These are phyloP conservation scores for Jacaranda mimosifolia DNA, from an alignment of 257 asterid species.

Conservation along the genomic window DNA sequence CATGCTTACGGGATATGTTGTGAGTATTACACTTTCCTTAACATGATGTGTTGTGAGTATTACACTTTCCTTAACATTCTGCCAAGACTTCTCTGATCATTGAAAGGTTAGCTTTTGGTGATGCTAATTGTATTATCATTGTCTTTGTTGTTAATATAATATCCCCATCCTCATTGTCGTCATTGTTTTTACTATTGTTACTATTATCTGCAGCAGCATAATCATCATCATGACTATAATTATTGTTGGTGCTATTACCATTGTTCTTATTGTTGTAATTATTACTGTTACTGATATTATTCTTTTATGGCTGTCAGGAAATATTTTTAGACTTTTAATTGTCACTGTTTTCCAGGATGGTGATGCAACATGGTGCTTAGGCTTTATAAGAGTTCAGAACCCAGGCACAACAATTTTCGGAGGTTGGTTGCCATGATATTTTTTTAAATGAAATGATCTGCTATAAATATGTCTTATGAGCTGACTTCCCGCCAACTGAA, in stretches of 20 bases:
- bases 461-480: slow-evolving; percentile 10
- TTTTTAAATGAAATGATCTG: not conserved
- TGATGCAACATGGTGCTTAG: slow-evolving; percentile 87
- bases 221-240: slow-evolving; percentile 4
- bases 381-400: slow-evolving; percentile 71
- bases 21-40: slow-evolving; percentile 51
- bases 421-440: slow-evolving; percentile 55
- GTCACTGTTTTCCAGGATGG: slow-evolving; percentile 67
- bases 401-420: slow-evolving; percentile 84
- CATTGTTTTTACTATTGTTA: not conserved
- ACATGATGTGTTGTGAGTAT: not conserved
- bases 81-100: slow-evolving; percentile 14
- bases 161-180: not conserved
- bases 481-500: slow-evolving; percentile 8
- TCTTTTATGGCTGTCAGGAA: slow-evolving; percentile 2
- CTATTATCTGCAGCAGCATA: not conserved
- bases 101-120: not conserved
- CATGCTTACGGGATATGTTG: slow-evolving; percentile 65
- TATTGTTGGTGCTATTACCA: not conserved
- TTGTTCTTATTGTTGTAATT: not conserved
- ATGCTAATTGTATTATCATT: slow-evolving; percentile 3
- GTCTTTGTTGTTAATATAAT: not conserved
- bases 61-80: slow-evolving; percentile 16
- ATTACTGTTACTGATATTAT: not conserved
- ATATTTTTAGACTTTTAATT: slow-evolving; percentile 2